These are phyloP conservation scores for Pseudozyma sp. DNA, from an alignment of 1,284 basidiomycete genomes.

Conservation along the genomic window DNA sequence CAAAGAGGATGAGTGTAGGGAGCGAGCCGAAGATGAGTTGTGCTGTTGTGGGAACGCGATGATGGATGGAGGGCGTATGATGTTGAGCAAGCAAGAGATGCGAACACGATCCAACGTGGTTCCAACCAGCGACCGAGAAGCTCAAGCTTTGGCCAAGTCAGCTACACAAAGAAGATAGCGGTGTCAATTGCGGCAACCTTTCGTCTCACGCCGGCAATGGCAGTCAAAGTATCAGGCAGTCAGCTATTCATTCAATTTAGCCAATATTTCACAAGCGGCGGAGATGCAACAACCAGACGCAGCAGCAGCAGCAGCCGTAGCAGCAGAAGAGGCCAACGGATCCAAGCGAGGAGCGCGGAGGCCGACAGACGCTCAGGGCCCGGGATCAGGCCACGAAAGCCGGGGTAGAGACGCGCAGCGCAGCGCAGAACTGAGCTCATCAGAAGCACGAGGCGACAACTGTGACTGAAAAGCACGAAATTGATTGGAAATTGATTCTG, in stretches of 20 bases:
- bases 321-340: background rate
- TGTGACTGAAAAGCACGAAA: no score
- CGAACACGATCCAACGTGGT: background rate
- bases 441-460: background rate
- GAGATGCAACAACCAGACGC: constrained; percentile 14
- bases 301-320: constrained; percentile 3
- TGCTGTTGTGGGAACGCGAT: constrained; percentile 2
- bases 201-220: background rate
- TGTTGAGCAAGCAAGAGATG: background rate
- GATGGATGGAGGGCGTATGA: constrained; percentile 6
- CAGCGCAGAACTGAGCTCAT: background rate
- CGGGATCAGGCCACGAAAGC: no score
- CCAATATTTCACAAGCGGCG: constrained; percentile 3
- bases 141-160: background rate
- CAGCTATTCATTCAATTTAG: no score
- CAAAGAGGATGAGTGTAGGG: constrained; percentile 37
- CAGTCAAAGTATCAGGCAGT: background rate
- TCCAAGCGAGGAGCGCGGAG: background rate
- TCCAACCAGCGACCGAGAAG: background rate
- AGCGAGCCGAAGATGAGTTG: constrained; percentile 21
- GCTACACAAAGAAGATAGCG: background rate
- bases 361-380: background rate
- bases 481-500: no score
- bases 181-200: constrained; percentile 1
- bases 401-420: no score